Percentiles rank a stretch among this genome's conserved stretches.
These are phyloP conservation scores for Cornus suecica DNA, from an alignment of 148 eudicot genomes.

Conservation along the genomic window DNA sequence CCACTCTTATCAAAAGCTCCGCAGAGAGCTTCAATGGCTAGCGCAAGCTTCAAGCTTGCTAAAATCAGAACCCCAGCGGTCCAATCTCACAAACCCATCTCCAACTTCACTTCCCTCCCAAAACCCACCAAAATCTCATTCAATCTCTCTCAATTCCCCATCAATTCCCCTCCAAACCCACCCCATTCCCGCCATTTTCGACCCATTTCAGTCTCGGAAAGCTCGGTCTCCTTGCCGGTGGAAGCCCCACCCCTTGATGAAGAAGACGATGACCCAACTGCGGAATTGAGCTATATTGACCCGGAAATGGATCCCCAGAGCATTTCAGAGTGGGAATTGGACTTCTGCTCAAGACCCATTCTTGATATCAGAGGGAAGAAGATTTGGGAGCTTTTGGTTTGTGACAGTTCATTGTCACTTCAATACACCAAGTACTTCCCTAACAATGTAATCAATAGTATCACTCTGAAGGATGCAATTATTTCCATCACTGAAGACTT, in stretches of 20 bases:
- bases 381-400: slow-evolving; percentile 94
- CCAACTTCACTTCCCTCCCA: slow-evolving; percentile 29
- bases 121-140: slow-evolving; percentile 36
- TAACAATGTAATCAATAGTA: slow-evolving; percentile 85
- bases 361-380: slow-evolving; percentile 92
- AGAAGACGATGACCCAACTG: slow-evolving; percentile 65
- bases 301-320: slow-evolving; percentile 59
- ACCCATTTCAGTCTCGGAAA: slow-evolving; percentile 51
- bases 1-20: not conserved
- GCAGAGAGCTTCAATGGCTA: slow-evolving; percentile 52
- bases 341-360: slow-evolving; percentile 94
- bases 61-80: slow-evolving; percentile 47
- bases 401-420: slow-evolving; percentile 75
- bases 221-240: slow-evolving; percentile 49
- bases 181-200: slow-evolving; percentile 14
- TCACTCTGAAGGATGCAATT: slow-evolving; percentile 78
- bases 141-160: slow-evolving; percentile 9
- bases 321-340: slow-evolving; percentile 84
- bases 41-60: slow-evolving; percentile 63
- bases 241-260: slow-evolving; percentile 29
- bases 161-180: slow-evolving; percentile 9
- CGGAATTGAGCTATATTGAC: slow-evolving; percentile 79
- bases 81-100: slow-evolving; percentile 32
- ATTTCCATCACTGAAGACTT: slow-evolving; percentile 63
- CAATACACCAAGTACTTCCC: slow-evolving; percentile 89